These are phyloP conservation scores for Cordyceps militaris DNA, from an alignment of 2,329 filamentous ascomycete species.

Conservation along the genomic window DNA sequence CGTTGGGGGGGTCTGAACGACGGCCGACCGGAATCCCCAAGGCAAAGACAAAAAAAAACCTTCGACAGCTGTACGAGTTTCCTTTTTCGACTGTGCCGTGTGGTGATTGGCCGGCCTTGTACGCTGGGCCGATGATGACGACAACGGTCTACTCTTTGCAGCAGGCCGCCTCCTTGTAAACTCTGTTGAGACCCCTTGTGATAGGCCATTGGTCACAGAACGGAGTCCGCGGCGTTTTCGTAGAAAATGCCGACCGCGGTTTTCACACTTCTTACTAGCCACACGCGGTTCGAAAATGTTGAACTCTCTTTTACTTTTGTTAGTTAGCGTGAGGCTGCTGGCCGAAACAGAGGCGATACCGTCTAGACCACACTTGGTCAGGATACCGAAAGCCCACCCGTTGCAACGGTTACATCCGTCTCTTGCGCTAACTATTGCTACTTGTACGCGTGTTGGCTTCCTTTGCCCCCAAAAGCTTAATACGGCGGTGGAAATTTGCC, in stretches of 20 bases:
- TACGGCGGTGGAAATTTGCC: neutral
- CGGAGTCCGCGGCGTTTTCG: too few species aligned
- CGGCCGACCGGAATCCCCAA: too few species aligned
- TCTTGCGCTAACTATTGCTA: neutral
- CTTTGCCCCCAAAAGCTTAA: neutral
- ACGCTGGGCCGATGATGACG: neutral
- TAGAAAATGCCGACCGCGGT: too few species aligned
- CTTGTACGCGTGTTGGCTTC: neutral
- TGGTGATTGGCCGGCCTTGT: neutral
- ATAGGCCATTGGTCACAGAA: too few species aligned
- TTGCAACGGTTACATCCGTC: neutral
- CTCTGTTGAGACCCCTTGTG: too few species aligned
- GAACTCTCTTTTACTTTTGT: neutral
- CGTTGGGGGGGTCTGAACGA: too few species aligned
- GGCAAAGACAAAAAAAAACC: neutral
- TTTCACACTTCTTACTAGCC: too few species aligned
- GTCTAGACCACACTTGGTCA: neutral
- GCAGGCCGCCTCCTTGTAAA: neutral
- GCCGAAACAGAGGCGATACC: conserved; percentile 1
- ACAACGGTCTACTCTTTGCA: neutral
- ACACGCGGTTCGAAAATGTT: too few species aligned
- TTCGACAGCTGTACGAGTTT: neutral
- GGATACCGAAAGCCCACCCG: neutral
- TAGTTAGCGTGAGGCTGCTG: conserved; percentile 10
- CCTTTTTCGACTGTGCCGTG: neutral